Evolutionary conservation across 768 basidiomycete species (phyloP).

Genomic region (Favolaschia claudopus): DNA sequence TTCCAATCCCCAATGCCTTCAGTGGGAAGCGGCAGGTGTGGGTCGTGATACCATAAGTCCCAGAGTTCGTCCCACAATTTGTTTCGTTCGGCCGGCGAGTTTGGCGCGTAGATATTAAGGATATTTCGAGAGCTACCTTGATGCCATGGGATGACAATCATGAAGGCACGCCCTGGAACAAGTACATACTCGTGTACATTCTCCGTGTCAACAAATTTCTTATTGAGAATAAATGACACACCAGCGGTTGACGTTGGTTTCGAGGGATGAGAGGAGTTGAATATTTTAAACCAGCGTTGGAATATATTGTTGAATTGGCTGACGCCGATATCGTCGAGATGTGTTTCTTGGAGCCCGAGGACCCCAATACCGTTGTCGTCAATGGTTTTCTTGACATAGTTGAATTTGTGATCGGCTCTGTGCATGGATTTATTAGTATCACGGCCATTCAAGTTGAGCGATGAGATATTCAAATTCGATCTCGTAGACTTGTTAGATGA

Average conservation of each 20-base stretch:
- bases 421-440: background rate
- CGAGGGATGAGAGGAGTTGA: too few relatives aligned
- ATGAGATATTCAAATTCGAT: background rate
- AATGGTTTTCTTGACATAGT: slow-evolving; percentile 9
- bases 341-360: too few relatives aligned
- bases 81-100: background rate
- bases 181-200: background rate
- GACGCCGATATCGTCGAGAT: too few relatives aligned
- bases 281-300: too few relatives aligned
- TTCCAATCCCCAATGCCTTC: too few relatives aligned
- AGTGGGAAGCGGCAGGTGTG: too few relatives aligned
- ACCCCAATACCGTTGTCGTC: slow-evolving; percentile 21
- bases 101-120: slow-evolving; percentile 31
- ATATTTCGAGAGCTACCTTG: background rate
- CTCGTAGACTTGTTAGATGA: background rate
- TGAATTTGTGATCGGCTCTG: slow-evolving; percentile 24
- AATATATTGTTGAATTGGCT: too few relatives aligned
- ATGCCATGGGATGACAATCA: slow-evolving; percentile 16
- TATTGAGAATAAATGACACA: slow-evolving; percentile 26
- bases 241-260: slow-evolving; percentile 5
- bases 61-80: background rate
- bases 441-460: slow-evolving; percentile 23
- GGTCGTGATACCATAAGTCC: background rate
- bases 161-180: slow-evolving; percentile 17
- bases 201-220: background rate